phyloP scores from a whole-genome alignment of 2,329 filamentous ascomycete genomes.

The Fusarium nodosum region DNA sequence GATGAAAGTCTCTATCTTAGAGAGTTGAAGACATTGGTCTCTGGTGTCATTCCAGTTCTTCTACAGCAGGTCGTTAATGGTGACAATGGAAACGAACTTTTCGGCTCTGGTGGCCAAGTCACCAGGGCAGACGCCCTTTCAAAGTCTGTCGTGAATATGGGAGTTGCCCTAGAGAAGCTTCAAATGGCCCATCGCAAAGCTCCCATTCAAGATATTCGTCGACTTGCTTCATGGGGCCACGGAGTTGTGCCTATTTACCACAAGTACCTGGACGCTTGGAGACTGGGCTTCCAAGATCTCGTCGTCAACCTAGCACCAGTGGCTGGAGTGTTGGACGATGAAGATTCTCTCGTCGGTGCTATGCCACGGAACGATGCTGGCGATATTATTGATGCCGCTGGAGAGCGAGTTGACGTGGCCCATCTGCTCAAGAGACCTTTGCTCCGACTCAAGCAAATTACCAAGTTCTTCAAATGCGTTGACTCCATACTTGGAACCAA shows the following conservation, averaged over 20 bases:
- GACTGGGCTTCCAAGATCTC: slow-evolving; percentile 93
- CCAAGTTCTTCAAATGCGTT: slow-evolving; percentile 82
- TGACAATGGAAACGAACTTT: slow-evolving; percentile 74
- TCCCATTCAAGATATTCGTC: slow-evolving; percentile 78
- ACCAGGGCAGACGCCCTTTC: slow-evolving; percentile 74
- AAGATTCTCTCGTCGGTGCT: slow-evolving; percentile 70
- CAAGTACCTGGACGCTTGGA: slow-evolving; percentile 89
- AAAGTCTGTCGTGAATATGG: slow-evolving; percentile 94
- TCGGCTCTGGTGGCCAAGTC: slow-evolving; percentile 68
- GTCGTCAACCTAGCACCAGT: slow-evolving; percentile 91
- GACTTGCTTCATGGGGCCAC: slow-evolving; percentile 85
- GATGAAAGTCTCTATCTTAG: slow-evolving; percentile 91
- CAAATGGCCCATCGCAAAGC: slow-evolving; percentile 84
- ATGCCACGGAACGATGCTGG: slow-evolving; percentile 74
- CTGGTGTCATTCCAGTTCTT: slow-evolving; percentile 94
- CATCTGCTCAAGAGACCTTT: slow-evolving; percentile 91
- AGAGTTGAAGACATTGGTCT: slow-evolving; percentile 92
- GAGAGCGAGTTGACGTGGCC: slow-evolving; percentile 93
- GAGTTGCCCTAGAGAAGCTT: slow-evolving; percentile 86
- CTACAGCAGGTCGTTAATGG: slow-evolving; percentile 85
- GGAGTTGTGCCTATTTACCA: slow-evolving; percentile 82
- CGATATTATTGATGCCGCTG: slow-evolving; percentile 78
- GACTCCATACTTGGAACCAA: slow-evolving; percentile 67
- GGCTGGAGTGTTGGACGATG: slow-evolving; percentile 65
- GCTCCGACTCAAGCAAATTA: slow-evolving; percentile 87